Evolutionary conservation across 257 asterid species (phyloP).

Genomic region (Osmanthus fragrans): DNA sequence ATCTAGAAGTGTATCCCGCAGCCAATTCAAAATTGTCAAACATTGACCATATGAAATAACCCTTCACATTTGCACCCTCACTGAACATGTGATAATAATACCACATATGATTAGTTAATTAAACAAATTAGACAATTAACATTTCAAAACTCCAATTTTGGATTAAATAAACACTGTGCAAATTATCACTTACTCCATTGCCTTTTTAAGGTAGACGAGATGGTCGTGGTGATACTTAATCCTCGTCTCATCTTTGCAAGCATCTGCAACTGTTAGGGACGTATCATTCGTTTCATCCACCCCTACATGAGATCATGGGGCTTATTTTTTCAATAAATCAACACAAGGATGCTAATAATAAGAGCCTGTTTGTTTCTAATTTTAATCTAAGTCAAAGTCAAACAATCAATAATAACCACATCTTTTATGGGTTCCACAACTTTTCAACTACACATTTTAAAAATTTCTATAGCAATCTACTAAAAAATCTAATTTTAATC

Average conservation of each 20-base stretch:
- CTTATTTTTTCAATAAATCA: no score
- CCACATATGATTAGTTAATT: no score
- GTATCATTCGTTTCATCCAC: constrained; percentile 22
- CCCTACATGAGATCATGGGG: no score
- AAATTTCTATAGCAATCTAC: no score
- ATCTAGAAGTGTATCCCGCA: constrained; percentile 38
- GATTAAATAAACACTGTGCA: neutral
- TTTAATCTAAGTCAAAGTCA: no score
- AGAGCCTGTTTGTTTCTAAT: no score
- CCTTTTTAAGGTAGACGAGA: constrained; percentile 13
- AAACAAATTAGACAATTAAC: neutral
- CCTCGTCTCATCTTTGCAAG: neutral
- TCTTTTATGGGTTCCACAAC: no score
- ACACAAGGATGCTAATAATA: no score
- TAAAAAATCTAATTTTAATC: no score
- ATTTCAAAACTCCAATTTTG: no score
- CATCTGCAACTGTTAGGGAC: constrained; percentile 6
- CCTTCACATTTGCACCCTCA: constrained; percentile 36
- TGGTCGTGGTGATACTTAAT: constrained; percentile 21
- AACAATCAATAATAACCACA: no score
- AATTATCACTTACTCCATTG: constrained; percentile 18
- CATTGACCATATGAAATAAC: constrained; percentile 56
- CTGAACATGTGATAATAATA: neutral
- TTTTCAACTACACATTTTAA: no score
- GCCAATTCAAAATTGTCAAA: constrained; percentile 52